Conservation (phyloP, 2,329 filamentous ascomycete genomes). For the Xenoacremonium recifei region DNA sequence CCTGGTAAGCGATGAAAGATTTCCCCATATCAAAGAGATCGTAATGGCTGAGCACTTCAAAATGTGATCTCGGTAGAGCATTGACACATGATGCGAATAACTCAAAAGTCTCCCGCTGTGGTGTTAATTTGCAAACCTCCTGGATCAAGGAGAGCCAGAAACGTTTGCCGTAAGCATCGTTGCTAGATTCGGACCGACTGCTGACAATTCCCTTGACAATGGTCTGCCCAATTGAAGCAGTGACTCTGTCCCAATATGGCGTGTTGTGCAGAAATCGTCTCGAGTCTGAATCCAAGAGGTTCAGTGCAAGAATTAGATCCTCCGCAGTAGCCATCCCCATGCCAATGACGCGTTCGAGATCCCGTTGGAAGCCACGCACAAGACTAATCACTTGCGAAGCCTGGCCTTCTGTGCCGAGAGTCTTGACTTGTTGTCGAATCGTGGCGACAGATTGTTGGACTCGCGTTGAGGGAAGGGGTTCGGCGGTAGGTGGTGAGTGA, state of each 20-base stretch:
- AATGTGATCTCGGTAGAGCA: background rate
- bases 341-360: conserved; percentile 10
- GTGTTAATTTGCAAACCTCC: conserved; percentile 8
- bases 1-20: conserved; percentile 4
- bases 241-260: background rate
- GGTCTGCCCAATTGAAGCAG: background rate
- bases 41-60: background rate
- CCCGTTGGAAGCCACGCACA: conserved; percentile 9
- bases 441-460: background rate
- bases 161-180: background rate
- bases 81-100: conserved; percentile 2
- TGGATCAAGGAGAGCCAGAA: conserved; percentile 15
- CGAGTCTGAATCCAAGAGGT: conserved; percentile 14
- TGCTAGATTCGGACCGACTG: background rate
- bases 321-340: conserved; percentile 9
- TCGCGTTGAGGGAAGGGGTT: background rate
- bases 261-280: conserved; percentile 7
- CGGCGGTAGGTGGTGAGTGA: background rate
- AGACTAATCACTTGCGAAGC: background rate
- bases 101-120: conserved; percentile 12
- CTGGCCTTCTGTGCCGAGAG: background rate
- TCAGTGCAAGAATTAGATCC: conserved; percentile 16
- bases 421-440: background rate
- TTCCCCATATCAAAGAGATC: background rate
- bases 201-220: background rate